Evolutionary conservation across 1,284 basidiomycete species (phyloP).

Genomic region (Ceratobasidium sp.): DNA sequence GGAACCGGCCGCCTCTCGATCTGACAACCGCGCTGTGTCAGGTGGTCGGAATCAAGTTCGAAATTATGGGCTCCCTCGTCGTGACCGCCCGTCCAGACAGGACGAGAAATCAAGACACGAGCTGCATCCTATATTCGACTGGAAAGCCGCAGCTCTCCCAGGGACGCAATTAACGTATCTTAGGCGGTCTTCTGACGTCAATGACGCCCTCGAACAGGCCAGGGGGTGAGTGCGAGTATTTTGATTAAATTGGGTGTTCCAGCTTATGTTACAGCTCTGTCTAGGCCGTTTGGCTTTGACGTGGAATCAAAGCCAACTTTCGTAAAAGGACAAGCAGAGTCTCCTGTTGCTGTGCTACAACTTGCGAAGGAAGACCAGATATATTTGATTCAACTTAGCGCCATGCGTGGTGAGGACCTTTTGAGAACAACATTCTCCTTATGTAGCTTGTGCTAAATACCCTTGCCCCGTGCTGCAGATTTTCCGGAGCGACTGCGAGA

Average conservation of each 20-base stretch:
- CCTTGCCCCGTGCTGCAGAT: neutral
- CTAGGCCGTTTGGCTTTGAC: slow-evolving; percentile 37
- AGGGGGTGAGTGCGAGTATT: slow-evolving; percentile 6
- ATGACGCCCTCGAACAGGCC: slow-evolving; percentile 11
- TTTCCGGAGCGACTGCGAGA: slow-evolving; percentile 10
- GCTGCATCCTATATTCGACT: neutral
- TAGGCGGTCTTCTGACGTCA: neutral
- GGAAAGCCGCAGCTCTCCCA: slow-evolving; percentile 7
- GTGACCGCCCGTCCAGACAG: neutral
- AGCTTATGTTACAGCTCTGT: neutral
- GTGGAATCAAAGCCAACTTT: slow-evolving; percentile 25
- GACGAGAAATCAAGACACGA: neutral
- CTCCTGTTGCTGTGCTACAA: slow-evolving; percentile 14
- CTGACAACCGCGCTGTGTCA: neutral
- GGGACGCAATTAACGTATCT: slow-evolving; percentile 12
- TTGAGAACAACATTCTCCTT: neutral
- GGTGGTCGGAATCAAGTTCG: neutral
- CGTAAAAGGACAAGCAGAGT: neutral
- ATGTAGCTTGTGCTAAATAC: neutral
- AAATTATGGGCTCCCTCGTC: slow-evolving; percentile 1
- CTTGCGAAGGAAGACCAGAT: slow-evolving; percentile 24
- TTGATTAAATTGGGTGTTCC: neutral
- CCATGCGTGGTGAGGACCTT: slow-evolving; percentile 2
- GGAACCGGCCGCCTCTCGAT: neutral
- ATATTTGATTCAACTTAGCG: slow-evolving; percentile 20